These are phyloP conservation scores for Vitis hybrid DNA, from an alignment of 177 flowering plant genomes.

Conservation along the genomic window DNA sequence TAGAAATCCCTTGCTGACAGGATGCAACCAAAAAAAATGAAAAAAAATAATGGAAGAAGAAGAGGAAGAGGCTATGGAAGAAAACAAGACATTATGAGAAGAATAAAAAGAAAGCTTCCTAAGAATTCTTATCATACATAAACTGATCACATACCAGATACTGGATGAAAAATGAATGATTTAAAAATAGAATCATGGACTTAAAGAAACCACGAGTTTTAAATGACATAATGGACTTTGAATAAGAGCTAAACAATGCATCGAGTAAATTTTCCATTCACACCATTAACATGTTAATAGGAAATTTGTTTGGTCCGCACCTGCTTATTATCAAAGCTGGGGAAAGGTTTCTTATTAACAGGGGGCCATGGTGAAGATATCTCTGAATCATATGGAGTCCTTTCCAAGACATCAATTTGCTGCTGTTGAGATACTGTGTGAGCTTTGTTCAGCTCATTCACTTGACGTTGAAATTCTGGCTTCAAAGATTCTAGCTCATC, in stretches of 20 bases:
- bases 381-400: constrained; percentile 24
- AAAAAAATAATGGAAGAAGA: no score
- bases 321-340: constrained; percentile 30
- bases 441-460: constrained; percentile 54
- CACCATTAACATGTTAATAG: background rate
- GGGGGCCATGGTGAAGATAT: constrained; percentile 34
- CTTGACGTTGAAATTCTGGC: constrained; percentile 56
- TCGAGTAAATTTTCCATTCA: no score
- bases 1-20: no score
- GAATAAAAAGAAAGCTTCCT: background rate
- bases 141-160: background rate
- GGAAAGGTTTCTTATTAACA: constrained; percentile 24
- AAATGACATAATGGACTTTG: background rate
- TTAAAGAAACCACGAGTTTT: background rate
- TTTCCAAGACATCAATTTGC: constrained; percentile 30
- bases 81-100: no score
- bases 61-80: no score
- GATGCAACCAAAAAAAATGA: no score
- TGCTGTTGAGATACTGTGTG: constrained; percentile 24
- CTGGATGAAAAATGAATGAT: background rate
- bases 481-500: constrained; percentile 84
- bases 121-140: background rate
- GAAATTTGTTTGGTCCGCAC: constrained; percentile 15
- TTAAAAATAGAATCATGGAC: background rate
- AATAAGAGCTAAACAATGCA: background rate